phyloP scores from a whole-genome alignment of 352 stramenopile genomes.

The Peronospora tabacina region DNA sequence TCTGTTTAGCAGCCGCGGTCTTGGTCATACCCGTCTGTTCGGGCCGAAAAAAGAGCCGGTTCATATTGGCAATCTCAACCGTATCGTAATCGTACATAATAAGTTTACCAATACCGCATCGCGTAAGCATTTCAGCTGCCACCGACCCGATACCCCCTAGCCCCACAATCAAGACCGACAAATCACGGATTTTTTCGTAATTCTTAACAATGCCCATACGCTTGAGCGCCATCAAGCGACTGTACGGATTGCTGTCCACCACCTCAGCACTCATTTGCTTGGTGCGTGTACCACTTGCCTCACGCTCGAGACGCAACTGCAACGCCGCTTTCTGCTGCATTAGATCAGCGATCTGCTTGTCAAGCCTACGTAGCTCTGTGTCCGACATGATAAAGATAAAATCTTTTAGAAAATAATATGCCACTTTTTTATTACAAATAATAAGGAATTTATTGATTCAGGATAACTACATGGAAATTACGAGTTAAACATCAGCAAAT shows the following conservation, averaged over 20 bases:
- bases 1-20: conserved; percentile 81
- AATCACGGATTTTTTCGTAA: conserved; percentile 80
- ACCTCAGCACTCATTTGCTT: conserved; percentile 74
- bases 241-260: conserved; percentile 85
- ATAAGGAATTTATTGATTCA: too few species aligned
- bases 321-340: conserved; percentile 66
- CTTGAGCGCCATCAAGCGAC: conserved; percentile 85
- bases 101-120: conserved; percentile 85
- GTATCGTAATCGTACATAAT: conserved; percentile 88
- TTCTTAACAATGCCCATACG: conserved; percentile 88
- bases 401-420: too few species aligned
- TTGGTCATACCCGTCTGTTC: conserved; percentile 85
- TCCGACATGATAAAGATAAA: conserved; percentile 14
- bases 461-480: conserved; percentile 4
- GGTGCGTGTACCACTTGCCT: conserved; percentile 24
- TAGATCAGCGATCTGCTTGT: conserved; percentile 62
- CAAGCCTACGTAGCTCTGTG: conserved; percentile 48
- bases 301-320: conserved; percentile 42
- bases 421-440: too few species aligned
- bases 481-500: too few species aligned
- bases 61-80: conserved; percentile 89
- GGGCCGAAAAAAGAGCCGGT: conserved; percentile 86
- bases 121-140: conserved; percentile 85
- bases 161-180: conserved; percentile 78
- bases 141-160: conserved; percentile 83